Evolutionary conservation across 2,329 filamentous ascomycete species (phyloP), one percentile per base, ranked within the genome.

Genomic region (Neopestalotiopsis clavispora): DNA sequence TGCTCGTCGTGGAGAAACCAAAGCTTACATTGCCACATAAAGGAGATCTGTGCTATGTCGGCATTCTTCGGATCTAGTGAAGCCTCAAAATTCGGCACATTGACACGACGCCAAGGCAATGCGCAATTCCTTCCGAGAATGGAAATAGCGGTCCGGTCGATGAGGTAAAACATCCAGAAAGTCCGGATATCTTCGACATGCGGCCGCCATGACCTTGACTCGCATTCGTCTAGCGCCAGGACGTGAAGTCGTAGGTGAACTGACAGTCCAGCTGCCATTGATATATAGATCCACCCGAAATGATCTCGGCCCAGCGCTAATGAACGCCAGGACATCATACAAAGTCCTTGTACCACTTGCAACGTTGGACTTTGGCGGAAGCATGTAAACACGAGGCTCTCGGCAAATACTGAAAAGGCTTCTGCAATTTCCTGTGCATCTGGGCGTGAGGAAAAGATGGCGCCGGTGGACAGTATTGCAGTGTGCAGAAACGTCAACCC

Each of bases 101-200:
- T 72, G 10, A 70, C 69, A 13, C 71, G 66, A 28, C 69, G 42
- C 71, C 71, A 72, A 2, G 71, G 71, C 14, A 72, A 42, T 3
- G 68, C 71, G 28, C 71, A 71, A 45, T 72, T 71, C 32, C 71
- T 67, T 5, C 71, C 71, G 1, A 72, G 68, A 4, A 72, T 70
- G 1, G 71, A 70, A 14, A 72, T 72, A 34, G 71, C 69, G 12
- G 71, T 72, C 23, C 71, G 68, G 20, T 72, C 71, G 12, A 70
- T 71, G 23, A 72, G 67, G 40, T 72, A 72, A 49, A 72, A 72
- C 71, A 72, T 72, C 71, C 71, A 72, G 17, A 72, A 72, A 0
- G 68, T 71, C 13, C 68, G 64, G 7, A 71, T 70, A n/a, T 72
- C 69, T 4, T 68, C 57, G 30, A 70, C 68, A 4, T 64, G 68